Evolutionary conservation across 202 grass and related monocot species (phyloP).

Genomic region (Thinopyrum obtusiflorum): DNA sequence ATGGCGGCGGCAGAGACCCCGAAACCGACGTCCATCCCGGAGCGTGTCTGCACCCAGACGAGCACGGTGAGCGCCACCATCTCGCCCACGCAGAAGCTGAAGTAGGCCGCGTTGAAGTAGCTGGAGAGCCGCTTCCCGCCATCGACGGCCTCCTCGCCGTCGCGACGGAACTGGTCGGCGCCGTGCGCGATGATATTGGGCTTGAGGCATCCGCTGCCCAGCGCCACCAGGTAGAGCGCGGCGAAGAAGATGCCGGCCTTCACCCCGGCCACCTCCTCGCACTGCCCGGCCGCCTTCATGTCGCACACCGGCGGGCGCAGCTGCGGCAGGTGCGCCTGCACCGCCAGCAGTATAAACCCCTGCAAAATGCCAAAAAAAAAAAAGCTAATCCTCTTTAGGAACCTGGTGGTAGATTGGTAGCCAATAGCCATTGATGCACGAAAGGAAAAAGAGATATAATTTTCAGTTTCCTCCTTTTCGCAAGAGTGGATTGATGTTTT

Average conservation of each 20-base stretch:
- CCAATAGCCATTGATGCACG: conserved; percentile 21
- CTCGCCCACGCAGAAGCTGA: conserved; percentile 94
- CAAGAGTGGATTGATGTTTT: conserved; percentile 20
- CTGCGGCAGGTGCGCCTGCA: conserved; percentile 90
- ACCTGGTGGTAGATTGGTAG: not conserved
- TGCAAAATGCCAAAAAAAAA: not conserved
- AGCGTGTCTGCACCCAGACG: conserved; percentile 83
- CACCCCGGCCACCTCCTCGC: conserved; percentile 55
- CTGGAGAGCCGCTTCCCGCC: conserved; percentile 54
- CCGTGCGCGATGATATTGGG: conserved; percentile 95
- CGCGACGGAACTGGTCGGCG: conserved; percentile 67
- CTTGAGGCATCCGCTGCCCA: conserved; percentile 89
- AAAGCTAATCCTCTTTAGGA: not conserved
- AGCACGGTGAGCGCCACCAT: conserved; percentile 79
- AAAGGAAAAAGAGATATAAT: not conserved
- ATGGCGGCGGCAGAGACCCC: conserved; percentile 69
- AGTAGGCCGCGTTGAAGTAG: conserved; percentile 95
- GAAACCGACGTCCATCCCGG: conserved; percentile 83
- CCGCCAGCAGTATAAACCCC: conserved; percentile 81
- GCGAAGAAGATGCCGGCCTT: conserved; percentile 87
- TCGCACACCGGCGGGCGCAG: conserved; percentile 70
- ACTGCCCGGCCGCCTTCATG: conserved; percentile 51
- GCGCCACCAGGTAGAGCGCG: conserved; percentile 81
- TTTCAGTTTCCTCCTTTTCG: not conserved
- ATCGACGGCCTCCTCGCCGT: not conserved